Base-by-base conservation (phyloP, 78 protist species). In the Bigelowiella natans region DNA sequence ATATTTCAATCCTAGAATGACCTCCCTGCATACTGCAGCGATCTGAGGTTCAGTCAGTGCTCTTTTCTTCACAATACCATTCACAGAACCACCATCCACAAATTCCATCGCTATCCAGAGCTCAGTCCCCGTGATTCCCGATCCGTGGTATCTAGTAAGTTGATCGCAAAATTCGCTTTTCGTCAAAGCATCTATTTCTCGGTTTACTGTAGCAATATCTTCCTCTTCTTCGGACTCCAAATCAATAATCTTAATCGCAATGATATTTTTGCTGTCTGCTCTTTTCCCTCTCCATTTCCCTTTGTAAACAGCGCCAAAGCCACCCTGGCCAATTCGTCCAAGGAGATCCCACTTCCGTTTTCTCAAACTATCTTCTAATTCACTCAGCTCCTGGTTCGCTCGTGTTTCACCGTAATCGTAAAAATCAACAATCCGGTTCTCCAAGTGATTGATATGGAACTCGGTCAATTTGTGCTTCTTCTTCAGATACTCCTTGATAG, bases 21-120 rank as follows among this genome's bases (percentile, higher is more conserved):
- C 95, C 89, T 85, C 51, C 87, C 18, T 51, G 73, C 73, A 51
- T 18, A 51, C 73, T 51, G 18, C 73, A 7, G 73, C 73, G 18
- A 51, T 51, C 73, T 51, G 73, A 51, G 34, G 18, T 18, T 51
- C 73, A 26, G 73, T 51, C 73, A 51, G 7, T 7, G 73, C 99
- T 63, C 95, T 94, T 90, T 92, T 91, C 89, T 95, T 93, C 30
- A 93, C 40, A 39, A 96, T 83, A 31, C 88, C 2, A 40, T 89
- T 90, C 31, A 98, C 94, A 34, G 98, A 96, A 0, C 99, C 99
- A 73, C 95, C 95, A 39, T 95, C 97, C 2, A 96, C 89, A 38
- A 11, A 91, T 95, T 98, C 99, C 29, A 97, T 86, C 1, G 96
- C 82, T 63, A 98, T 98, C 90, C 92, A 92, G 39, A 98, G 88